A percentile compares a stretch with the other conserved stretches of the same genome.
Conservation (phyloP, 305 asterid genomes). For the Solanum chacoense region DNA sequence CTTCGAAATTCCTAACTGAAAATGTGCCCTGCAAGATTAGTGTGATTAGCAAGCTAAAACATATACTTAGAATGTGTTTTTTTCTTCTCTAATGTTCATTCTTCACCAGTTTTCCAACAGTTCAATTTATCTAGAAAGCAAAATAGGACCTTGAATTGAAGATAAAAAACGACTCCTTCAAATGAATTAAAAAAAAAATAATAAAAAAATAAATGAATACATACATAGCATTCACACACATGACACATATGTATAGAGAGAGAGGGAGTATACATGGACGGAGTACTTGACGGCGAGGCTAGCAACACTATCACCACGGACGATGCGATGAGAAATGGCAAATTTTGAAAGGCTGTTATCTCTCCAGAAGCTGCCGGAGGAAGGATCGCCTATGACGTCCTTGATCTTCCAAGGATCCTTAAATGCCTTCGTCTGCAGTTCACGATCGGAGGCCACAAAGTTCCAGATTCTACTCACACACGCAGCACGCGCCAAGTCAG, state of each 20-base stretch:
- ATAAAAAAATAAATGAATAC: not conserved
- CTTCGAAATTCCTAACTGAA: not conserved
- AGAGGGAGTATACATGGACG: conserved; percentile 49
- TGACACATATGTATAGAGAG: not conserved
- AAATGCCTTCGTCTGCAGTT: conserved; percentile 61
- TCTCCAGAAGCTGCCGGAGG: conserved; percentile 83
- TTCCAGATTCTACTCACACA: conserved; percentile 77
- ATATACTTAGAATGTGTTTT: not conserved
- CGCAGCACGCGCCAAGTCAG: conserved; percentile 76
- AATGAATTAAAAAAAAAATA: not conserved
- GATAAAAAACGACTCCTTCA: not conserved
- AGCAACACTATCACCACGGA: conserved; percentile 62
- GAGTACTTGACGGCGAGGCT: conserved; percentile 94
- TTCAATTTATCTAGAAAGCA: not conserved
- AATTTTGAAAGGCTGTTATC: conserved; percentile 72
- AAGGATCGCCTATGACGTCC: conserved; percentile 66
- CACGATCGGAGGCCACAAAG: conserved; percentile 64
- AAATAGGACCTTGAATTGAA: not conserved
- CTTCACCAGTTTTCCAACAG: not conserved
- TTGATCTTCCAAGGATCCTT: conserved; percentile 76
- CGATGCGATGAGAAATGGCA: conserved; percentile 71
- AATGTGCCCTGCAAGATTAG: not conserved
- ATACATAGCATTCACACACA: not conserved
- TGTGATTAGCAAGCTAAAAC: not conserved
- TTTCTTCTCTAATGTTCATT: not conserved